Evolutionary conservation across 106 monocot genomes (phyloP).

Genomic region (Xerophyta viscosa): DNA sequence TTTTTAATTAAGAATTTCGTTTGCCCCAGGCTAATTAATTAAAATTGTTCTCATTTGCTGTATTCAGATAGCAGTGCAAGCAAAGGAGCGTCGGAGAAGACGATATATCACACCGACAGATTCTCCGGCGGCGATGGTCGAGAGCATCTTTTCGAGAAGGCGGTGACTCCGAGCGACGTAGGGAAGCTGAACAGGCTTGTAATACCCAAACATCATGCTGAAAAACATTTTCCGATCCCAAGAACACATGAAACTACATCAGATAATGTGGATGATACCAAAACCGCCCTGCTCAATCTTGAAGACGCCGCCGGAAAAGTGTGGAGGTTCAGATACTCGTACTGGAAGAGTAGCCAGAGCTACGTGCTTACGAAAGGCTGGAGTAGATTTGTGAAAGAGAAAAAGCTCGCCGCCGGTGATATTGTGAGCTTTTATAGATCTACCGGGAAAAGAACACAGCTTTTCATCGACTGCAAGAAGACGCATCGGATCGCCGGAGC

Average conservation of each 20-base stretch:
- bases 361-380: slow-evolving; percentile 92
- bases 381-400: slow-evolving; percentile 93
- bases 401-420: slow-evolving; percentile 47
- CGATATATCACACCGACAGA: no score
- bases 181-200: slow-evolving; percentile 81
- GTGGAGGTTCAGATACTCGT: slow-evolving; percentile 84
- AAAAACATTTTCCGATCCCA: slow-evolving; percentile 66
- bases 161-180: slow-evolving; percentile 77
- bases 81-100: no score
- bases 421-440: slow-evolving; percentile 31
- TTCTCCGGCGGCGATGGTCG: no score
- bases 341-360: slow-evolving; percentile 98
- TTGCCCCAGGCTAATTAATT: no score
- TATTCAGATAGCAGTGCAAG: no score
- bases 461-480: slow-evolving; percentile 32
- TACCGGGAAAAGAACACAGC: slow-evolving; percentile 14
- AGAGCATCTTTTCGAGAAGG: slow-evolving; percentile 64
- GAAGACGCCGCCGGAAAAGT: slow-evolving; percentile 61
- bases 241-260: no score
- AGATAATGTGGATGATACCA: no score
- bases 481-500: background rate
- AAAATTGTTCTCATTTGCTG: no score
- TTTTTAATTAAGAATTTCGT: no score
- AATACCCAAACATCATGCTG: slow-evolving; percentile 89
- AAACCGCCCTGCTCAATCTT: slow-evolving; percentile 35